Base-by-base conservation (phyloP, 1,139 yeast genomes). In the Waltiozyma sp. region DNA sequence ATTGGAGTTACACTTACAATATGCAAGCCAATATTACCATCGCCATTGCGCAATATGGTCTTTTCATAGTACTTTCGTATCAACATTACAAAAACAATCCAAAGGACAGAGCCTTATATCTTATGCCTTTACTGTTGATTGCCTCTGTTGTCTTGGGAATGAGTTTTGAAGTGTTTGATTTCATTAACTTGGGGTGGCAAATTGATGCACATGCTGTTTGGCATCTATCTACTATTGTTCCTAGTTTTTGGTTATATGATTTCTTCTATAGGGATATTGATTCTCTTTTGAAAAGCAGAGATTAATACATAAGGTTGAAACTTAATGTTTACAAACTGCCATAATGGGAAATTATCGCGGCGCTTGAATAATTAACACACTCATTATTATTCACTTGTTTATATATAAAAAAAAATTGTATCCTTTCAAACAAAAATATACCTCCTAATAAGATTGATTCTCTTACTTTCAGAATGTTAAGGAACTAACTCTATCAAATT, bases 151-250 rank as follows among this genome's bases (percentile, higher is more conserved):
- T 77, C 1, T 51, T 73, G 19, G 96, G 96, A 2, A 86, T 88
- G 94, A 70, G 81, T 15, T 72, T 89, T 49, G 98, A 91, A 59
- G 65, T 91, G 35, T 83, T 88, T 60, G 98, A 91, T 61, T 91
- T 89, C 58, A 75, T 95, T 6, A 95, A 91, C 3, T 61, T 77
- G 45, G 66, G 60, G 42, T 80, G 75, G 49, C 70, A 83, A 44
- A 60, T 91, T 1, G 98, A 91, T 63, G 96, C 98, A 1, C 98
- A 91, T 61, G 80, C 96, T 2, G 64, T 89, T 46, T 89, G 97
- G 97, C 98, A 89, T 61, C 66, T 80, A 43, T 77, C 79, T 16
- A 84, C 94, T 0, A 79, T 84, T 3, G 59, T 82, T 55, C 91
- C 93, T 3, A 59, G 69, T 2, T 63, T 58, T 49, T 56, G 55